These are phyloP conservation scores for Aquilaria agallochum DNA, from an alignment of 441 rosid genomes.

Conservation along the genomic window DNA sequence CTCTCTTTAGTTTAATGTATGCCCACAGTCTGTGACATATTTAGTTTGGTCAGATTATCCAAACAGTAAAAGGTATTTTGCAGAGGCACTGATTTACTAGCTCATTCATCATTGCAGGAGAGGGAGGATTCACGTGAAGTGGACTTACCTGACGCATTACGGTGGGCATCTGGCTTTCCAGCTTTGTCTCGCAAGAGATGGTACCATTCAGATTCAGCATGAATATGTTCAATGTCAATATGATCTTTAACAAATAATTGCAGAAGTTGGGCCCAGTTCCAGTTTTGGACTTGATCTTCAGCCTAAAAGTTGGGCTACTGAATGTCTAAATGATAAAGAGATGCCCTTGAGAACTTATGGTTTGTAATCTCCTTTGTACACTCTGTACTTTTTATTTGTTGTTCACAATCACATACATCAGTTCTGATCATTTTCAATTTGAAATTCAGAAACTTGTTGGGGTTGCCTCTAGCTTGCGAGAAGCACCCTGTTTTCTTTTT, in stretches of 20 bases:
- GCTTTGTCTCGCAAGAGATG: slow-evolving; percentile 36
- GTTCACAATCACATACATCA: neutral
- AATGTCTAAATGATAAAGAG: slow-evolving; percentile 67
- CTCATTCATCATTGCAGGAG: slow-evolving; percentile 31
- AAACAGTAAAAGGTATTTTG: no score
- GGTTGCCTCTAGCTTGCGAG: neutral
- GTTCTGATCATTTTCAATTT: slow-evolving; percentile 20
- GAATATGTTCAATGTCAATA: slow-evolving; percentile 5
- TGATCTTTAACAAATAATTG: slow-evolving; percentile 14
- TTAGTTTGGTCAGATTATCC: no score
- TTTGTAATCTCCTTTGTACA: slow-evolving; percentile 43
- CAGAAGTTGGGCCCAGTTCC: slow-evolving; percentile 40
- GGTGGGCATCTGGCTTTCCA: slow-evolving; percentile 52
- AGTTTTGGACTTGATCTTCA: slow-evolving; percentile 54
- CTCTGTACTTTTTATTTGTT: slow-evolving; percentile 14
- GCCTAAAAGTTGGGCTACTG: slow-evolving; percentile 68
- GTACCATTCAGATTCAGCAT: slow-evolving; percentile 4
- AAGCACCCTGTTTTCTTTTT: no score
- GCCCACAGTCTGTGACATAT: no score
- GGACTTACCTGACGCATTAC: slow-evolving; percentile 45
- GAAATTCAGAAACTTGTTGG: slow-evolving; percentile 49
- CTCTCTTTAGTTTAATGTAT: no score
- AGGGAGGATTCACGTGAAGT: slow-evolving; percentile 50
- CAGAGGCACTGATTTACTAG: no score
- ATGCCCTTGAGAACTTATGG: slow-evolving; percentile 43